Percentiles rank a stretch among this genome's conserved stretches.
Conservation (phyloP, 768 basidiomycete genomes). For the Vishniacozyma victoriae region DNA sequence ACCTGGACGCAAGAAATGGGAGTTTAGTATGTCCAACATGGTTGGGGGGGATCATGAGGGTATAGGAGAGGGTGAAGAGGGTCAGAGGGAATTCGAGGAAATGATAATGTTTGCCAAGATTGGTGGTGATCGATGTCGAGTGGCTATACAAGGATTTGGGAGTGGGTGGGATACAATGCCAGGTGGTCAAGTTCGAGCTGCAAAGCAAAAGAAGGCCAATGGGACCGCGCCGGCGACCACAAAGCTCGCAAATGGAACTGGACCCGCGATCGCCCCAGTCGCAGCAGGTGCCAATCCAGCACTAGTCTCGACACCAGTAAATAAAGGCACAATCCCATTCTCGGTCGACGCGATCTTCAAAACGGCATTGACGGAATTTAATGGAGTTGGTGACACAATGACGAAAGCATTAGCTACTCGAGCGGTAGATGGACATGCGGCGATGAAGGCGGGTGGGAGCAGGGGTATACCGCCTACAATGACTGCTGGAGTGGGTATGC, state of each 20-base stretch:
- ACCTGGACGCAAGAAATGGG: constrained; percentile 1
- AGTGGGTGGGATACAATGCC: not conserved
- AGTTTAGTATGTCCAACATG: not conserved
- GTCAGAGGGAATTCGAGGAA: constrained; percentile 25
- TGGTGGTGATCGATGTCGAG: constrained; percentile 13
- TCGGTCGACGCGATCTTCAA: constrained; percentile 5
- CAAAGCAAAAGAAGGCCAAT: not conserved
- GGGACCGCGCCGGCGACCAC: not conserved
- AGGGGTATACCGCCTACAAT: too few species aligned
- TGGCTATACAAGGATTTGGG: not conserved
- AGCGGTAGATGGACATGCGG: not conserved
- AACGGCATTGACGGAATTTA: constrained; percentile 8
- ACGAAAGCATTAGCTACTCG: constrained; percentile 29
- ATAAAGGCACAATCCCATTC: constrained; percentile 5
- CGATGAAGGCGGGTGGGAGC: too few species aligned
- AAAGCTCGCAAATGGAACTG: not conserved
- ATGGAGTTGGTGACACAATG: constrained; percentile 21
- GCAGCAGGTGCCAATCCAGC: not conserved
- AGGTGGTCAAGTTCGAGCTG: not conserved
- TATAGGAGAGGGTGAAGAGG: constrained; percentile 27
- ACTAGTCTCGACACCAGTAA: not conserved
- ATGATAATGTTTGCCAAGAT: constrained; percentile 22
- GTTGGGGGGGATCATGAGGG: constrained; percentile 9
- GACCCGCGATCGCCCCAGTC: not conserved
- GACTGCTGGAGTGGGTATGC: too few species aligned